Percentiles rank a stretch among this genome's conserved stretches.
phyloP scores from a whole-genome alignment of 305 asterid species.

The Ilex paraguariensis region DNA sequence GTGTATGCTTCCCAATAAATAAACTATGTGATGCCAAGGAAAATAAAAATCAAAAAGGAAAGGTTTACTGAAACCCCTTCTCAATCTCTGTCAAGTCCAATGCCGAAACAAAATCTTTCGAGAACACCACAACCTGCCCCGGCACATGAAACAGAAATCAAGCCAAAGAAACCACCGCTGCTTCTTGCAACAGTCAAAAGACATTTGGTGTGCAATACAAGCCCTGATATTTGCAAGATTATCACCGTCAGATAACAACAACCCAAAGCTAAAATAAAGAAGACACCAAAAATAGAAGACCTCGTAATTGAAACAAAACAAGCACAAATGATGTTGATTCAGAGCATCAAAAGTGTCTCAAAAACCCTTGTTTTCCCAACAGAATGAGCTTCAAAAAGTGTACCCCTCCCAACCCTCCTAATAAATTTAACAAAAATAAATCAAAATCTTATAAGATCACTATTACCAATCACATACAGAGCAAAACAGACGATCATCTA shows the following conservation, averaged over 20 bases:
- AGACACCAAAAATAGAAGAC: background rate
- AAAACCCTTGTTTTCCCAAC: too few relatives aligned
- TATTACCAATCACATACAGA: too few relatives aligned
- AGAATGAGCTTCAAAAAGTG: too few relatives aligned
- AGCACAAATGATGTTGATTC: too few relatives aligned
- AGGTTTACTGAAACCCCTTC: conserved; percentile 40
- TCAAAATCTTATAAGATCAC: too few relatives aligned
- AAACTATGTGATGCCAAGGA: background rate
- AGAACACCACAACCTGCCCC: conserved; percentile 66
- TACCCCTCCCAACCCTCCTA: too few relatives aligned
- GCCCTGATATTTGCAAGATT: conserved; percentile 33
- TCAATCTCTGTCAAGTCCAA: conserved; percentile 51
- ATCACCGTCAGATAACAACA: conserved; percentile 10
- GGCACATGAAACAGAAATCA: conserved; percentile 63
- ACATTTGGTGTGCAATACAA: conserved; percentile 77
- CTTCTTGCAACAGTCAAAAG: conserved; percentile 75
- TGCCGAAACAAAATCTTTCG: conserved; percentile 30
- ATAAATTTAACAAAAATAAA: too few relatives aligned
- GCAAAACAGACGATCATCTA: too few relatives aligned
- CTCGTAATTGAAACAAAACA: too few relatives aligned
- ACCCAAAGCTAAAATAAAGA: background rate
- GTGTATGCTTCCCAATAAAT: background rate
- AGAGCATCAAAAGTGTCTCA: too few relatives aligned
- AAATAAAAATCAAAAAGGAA: conserved; percentile 5
- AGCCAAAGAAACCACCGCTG: conserved; percentile 52